phyloP scores from a whole-genome alignment of 306 rosid genomes.

The Sindora glabra region DNA sequence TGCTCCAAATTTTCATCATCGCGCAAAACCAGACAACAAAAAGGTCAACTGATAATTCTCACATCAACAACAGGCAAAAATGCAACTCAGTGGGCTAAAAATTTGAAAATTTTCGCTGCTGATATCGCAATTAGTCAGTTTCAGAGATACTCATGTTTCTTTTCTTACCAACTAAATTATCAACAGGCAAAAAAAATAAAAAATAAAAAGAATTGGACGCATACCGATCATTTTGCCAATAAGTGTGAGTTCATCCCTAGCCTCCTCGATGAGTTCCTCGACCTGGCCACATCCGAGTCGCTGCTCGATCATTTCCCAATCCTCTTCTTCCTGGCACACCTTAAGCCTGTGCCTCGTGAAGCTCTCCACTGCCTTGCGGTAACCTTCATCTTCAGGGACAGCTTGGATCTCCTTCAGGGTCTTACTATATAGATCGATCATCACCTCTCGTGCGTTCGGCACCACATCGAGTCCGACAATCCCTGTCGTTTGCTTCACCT shows the following conservation, averaged over 20 bases:
- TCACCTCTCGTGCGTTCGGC: conserved; percentile 75
- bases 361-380: conserved; percentile 88
- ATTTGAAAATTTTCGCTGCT: no score
- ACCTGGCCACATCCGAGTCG: conserved; percentile 82
- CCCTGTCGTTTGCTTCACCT: conserved; percentile 82
- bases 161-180: not conserved
- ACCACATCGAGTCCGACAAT: conserved; percentile 81
- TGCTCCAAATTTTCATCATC: not conserved
- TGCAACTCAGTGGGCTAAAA: not conserved
- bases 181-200: not conserved
- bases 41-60: not conserved
- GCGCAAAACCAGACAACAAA: not conserved
- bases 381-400: conserved; percentile 84
- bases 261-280: conserved; percentile 95
- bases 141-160: not conserved
- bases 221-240: conserved; percentile 67
- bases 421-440: conserved; percentile 61
- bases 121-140: no score
- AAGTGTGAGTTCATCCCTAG: conserved; percentile 78
- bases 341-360: conserved; percentile 66
- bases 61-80: not conserved
- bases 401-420: conserved; percentile 80
- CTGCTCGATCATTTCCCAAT: conserved; percentile 77
- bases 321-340: conserved; percentile 70
- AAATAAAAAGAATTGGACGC: not conserved